Evolutionary conservation across 495 filamentous ascomycete species (phyloP), one percentile per base, ranked within the genome.

Genomic region (Daldinia childiae): DNA sequence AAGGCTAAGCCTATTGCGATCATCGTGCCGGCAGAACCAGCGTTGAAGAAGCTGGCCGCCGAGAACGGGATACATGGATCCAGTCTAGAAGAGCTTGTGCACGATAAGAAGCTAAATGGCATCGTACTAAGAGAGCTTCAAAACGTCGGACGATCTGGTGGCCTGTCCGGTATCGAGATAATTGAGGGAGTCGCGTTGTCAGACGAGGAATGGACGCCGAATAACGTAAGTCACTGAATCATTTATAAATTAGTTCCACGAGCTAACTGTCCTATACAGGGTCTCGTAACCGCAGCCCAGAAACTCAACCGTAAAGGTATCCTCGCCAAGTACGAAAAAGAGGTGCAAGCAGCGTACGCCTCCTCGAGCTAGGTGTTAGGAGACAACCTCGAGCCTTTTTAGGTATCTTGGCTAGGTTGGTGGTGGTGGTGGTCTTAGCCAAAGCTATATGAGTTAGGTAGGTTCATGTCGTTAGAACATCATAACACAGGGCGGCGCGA

Each of bases 171-270:
- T 24, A 93, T 96, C 72, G 95, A 99, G 83, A 93, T 98, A 57
- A 91, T 99, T 72, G 90, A 93, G 64, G 95, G 95, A 68, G 93
- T 96, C 15, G 93, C 97, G 6, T 78, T 99, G 77, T 91, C 93
- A 1, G 94, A 97, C 69, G 95, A 99, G 80, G 95, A 99, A 79
- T 99, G 95, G 95, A 98, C 91, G 27, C 92, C 95, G 57, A 91
- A 96, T 59, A 98, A 97, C 81, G 95, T 97, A 85, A 89, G 93
- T 86, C 60, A 66, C n/a, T 14, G 11, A 50, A 3, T 38, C 1
- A 64, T 51, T 7, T 66, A 24, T 11, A 7, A 30, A 15, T 55
- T 11, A 39, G 9, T 36, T 62, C 62, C 5, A 24, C 21, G 11
- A 64, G 66, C 77, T 81, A 73, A 83, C 66, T 58, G 8, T 50